Conservation (phyloP, 257 asterid genomes). For the Gardenia jasminoides region DNA sequence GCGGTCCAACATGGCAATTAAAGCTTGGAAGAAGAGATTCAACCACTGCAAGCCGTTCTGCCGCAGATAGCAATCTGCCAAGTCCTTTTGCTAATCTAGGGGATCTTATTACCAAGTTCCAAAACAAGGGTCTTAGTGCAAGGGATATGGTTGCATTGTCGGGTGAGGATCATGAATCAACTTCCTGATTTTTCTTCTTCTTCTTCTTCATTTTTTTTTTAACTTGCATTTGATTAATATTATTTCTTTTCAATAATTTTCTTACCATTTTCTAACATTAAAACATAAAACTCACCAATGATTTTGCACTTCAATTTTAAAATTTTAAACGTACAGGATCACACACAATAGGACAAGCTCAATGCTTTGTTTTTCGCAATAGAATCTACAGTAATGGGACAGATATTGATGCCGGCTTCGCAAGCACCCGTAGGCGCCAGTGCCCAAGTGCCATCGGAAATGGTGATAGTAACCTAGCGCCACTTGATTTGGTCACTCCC, state of each 20-base stretch:
- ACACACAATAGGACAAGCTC: slow-evolving; percentile 37
- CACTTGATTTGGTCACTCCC: slow-evolving; percentile 10
- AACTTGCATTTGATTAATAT: too few species aligned
- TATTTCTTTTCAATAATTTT: too few species aligned
- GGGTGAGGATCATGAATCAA: slow-evolving; percentile 17
- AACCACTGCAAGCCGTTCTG: slow-evolving; percentile 26
- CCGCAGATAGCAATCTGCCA: slow-evolving; percentile 28
- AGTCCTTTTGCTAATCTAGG: slow-evolving; percentile 8
- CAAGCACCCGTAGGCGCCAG: slow-evolving; percentile 24
- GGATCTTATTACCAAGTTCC: slow-evolving; percentile 13
- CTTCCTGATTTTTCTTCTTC: too few species aligned
- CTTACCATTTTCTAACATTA: neutral
- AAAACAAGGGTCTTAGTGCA: slow-evolving; percentile 18
- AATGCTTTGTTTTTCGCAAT: slow-evolving; percentile 17
- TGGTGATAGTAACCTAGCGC: slow-evolving; percentile 27
- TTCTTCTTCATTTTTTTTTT: too few species aligned
- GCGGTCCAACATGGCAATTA: slow-evolving; percentile 38
- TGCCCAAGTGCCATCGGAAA: slow-evolving; percentile 23
- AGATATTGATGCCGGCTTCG: slow-evolving; percentile 37
- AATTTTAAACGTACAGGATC: slow-evolving; percentile 23
- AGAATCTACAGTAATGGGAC: slow-evolving; percentile 30
- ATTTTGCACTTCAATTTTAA: neutral
- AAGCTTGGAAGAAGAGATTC: slow-evolving; percentile 41
- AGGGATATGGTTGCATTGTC: slow-evolving; percentile 38
- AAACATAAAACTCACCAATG: too few species aligned